Percentiles rank a stretch among this genome's conserved stretches.
phyloP scores from a whole-genome alignment of 768 basidiomycete species.

The Exidia glandulosa region DNA sequence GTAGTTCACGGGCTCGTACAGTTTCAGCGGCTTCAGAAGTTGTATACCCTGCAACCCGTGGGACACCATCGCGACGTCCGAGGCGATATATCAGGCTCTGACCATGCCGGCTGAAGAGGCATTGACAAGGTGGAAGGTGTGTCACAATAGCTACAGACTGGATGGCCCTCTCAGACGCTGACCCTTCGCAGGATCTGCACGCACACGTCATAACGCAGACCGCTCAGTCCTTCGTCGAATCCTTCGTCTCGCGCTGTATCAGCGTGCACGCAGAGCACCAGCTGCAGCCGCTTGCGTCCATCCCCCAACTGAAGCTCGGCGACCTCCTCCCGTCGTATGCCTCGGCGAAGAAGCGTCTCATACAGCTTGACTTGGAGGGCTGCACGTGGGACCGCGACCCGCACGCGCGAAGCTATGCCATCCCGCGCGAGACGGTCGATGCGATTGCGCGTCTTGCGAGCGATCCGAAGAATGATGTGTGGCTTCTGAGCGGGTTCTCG shows the following conservation, averaged over 20 bases:
- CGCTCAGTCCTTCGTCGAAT: conserved; percentile 70
- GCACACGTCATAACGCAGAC: conserved; percentile 80
- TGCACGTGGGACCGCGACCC: conserved; percentile 47
- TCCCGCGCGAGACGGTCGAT: conserved; percentile 27
- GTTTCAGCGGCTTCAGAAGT: conserved; percentile 75
- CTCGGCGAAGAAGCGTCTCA: conserved; percentile 50
- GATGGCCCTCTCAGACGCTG: neutral
- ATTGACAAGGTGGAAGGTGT: conserved; percentile 61
- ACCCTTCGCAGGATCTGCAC: conserved; percentile 47
- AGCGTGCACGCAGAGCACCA: conserved; percentile 64
- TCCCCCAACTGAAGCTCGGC: conserved; percentile 31
- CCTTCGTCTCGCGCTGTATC: conserved; percentile 65
- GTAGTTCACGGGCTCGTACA: conserved; percentile 82
- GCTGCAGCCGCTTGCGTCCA: conserved; percentile 18
- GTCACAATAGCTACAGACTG: conserved; percentile 9
- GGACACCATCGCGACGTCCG: conserved; percentile 73
- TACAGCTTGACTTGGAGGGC: conserved; percentile 72
- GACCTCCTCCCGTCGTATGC: conserved; percentile 58
- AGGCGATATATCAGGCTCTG: conserved; percentile 66
- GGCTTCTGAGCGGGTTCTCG: conserved; percentile 68
- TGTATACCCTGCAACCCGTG: conserved; percentile 84
- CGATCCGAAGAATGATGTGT: conserved; percentile 64
- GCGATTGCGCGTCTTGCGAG: conserved; percentile 47
- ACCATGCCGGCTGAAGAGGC: conserved; percentile 72
- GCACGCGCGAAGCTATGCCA: neutral